Evolutionary conservation across 257 asterid genomes (phyloP), one percentile per base, ranked within the genome.

Genomic region (Gentiana straminea): DNA sequence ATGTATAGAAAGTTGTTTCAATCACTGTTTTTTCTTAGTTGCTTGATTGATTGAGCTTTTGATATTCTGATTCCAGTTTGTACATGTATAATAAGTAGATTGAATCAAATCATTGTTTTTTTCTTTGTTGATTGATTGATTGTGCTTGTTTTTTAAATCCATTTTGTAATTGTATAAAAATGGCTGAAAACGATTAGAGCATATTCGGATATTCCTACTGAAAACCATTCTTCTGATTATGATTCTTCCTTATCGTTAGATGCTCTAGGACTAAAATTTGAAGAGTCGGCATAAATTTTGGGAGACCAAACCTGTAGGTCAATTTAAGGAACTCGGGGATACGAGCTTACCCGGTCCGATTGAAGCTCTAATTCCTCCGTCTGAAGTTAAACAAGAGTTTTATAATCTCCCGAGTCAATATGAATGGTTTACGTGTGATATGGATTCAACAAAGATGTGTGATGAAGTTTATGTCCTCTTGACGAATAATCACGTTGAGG

Each of bases 201-300:
- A 63, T 65, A 35, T 35, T 51, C 62, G 43, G 32, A 78, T 45
- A 64, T 78, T 1, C 65, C 47, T 24, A 86, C 80, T 46, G 66
- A 61, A 50, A 77, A 13, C 62, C 54, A 44, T 55, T 58, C 77
- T 59, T 49, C 81, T 3, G 82, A 72, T 64, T 75, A 48, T 34
- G 82, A 76, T 51, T 71, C 71, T 1, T 87, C 79, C 36, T 47
- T 64, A 8, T 71, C 94, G 5, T 71, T 81, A 35, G 89, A 75
- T 50, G 75, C 77, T 47, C 66, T 86, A 55, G 77, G 84, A 43
- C 74, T 69, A 69, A 64, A 70, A 70, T 82, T 77, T 55, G 94
- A 81, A 70, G 94, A 81, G 66, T 79, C 94, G 64, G 52, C 86
- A 79, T 33, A 79, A 68, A 68, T 79, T 76, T 57, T 79, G 86